Conservation (phyloP, 495 filamentous ascomycete genomes). For the Penicillium bialowiezense region DNA sequence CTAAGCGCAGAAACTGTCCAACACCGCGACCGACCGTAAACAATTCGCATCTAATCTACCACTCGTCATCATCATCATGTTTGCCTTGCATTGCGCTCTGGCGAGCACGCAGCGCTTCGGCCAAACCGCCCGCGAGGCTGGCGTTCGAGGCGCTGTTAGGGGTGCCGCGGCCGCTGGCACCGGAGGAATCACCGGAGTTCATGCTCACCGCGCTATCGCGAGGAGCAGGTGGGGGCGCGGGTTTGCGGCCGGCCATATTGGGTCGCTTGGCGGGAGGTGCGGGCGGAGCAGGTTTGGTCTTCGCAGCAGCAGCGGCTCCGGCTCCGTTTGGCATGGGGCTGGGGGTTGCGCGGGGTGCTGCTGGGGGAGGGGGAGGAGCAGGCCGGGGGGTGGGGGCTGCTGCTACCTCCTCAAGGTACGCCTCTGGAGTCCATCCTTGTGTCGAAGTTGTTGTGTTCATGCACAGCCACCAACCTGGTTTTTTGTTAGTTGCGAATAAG, state of each 20-base stretch:
- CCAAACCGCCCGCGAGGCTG: conserved; percentile 79
- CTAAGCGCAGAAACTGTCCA: conserved; percentile 27
- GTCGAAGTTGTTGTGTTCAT: conserved; percentile 59
- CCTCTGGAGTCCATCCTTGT: conserved; percentile 90
- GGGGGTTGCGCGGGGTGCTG: conserved; percentile 45
- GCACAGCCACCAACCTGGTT: conserved; percentile 88
- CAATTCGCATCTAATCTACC: conserved; percentile 33
- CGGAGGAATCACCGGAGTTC: conserved; percentile 58
- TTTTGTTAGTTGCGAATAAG: too few species aligned
- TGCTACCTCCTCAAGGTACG: conserved; percentile 79
- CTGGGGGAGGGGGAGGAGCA: conserved; percentile 58
- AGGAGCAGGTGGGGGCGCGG: conserved; percentile 58
- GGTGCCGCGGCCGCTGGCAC: conserved; percentile 64
- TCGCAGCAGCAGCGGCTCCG: conserved; percentile 49
- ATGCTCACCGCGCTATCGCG: conserved; percentile 73
- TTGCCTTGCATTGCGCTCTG: conserved; percentile 66
- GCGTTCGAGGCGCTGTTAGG: conserved; percentile 63
- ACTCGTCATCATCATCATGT: conserved; percentile 69
- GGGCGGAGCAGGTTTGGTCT: conserved; percentile 71
- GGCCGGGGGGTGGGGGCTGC: conserved; percentile 46
- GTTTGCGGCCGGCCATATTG: conserved; percentile 60
- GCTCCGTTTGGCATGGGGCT: conserved; percentile 49
- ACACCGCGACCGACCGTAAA: conserved; percentile 14
- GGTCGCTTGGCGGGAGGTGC: conserved; percentile 89
- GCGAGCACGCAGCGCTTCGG: conserved; percentile 73